Evolutionary conservation across 805 yeast genomes (phyloP).

Genomic region (Metschnikowia noctiluminum): DNA sequence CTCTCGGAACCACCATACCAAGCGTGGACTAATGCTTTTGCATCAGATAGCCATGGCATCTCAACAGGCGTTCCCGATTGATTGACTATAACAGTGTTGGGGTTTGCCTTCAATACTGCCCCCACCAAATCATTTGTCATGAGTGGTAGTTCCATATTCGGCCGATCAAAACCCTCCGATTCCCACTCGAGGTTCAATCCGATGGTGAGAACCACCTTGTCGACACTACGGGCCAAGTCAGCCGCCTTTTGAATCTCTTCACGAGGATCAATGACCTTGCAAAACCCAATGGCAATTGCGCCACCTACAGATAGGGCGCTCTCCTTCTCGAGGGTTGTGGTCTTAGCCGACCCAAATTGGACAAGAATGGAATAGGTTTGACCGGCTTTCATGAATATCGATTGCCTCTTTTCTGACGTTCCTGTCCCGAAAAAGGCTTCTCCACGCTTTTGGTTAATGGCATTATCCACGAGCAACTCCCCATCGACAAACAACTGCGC

Average conservation of each 20-base stretch:
- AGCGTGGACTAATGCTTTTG: constrained; percentile 46
- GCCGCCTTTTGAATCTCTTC: constrained; percentile 38
- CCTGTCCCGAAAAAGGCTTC: no score
- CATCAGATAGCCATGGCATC: constrained; percentile 49
- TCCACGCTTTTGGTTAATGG: no score
- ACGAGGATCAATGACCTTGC: constrained; percentile 21
- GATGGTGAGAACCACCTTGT: constrained; percentile 49
- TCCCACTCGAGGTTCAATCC: constrained; percentile 59
- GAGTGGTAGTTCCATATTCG: constrained; percentile 49
- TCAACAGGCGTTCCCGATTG: constrained; percentile 63
- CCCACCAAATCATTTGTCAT: constrained; percentile 42
- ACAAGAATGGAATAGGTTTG: no score
- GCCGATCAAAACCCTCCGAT: constrained; percentile 57
- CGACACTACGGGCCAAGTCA: constrained; percentile 46
- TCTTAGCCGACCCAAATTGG: no score
- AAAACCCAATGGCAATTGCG: constrained; percentile 21
- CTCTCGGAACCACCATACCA: constrained; percentile 58
- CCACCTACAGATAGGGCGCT: constrained; percentile 26
- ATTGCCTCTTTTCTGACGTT: no score
- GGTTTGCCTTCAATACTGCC: constrained; percentile 45
- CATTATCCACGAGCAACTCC: no score
- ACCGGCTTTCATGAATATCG: no score
- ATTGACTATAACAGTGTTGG: constrained; percentile 50
- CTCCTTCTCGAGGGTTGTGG: no score
- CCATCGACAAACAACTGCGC: no score